phyloP scores from a whole-genome alignment of 768 basidiomycete species.

The Rhodotorula paludigena region DNA sequence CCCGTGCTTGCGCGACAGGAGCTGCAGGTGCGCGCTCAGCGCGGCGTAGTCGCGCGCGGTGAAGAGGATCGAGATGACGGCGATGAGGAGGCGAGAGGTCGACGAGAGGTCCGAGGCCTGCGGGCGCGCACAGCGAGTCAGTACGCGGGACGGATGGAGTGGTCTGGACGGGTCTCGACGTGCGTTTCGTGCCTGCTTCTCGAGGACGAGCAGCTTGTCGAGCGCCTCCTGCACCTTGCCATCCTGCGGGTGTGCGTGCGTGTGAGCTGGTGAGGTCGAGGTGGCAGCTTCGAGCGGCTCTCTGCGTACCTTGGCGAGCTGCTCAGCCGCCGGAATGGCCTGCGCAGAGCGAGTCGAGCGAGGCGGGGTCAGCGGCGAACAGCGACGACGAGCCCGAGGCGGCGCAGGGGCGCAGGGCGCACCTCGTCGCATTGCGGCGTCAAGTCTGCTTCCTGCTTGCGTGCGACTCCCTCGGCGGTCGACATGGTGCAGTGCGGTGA shows the following conservation, averaged over 20 bases:
- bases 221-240: slow-evolving; percentile 70
- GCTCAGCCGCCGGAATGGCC: slow-evolving; percentile 29
- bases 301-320: slow-evolving; percentile 21
- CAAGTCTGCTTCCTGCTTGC: slow-evolving; percentile 34
- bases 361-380: background rate
- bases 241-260: slow-evolving; percentile 52
- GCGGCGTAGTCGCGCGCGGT: slow-evolving; percentile 58
- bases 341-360: slow-evolving; percentile 5
- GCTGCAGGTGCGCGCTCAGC: slow-evolving; percentile 53
- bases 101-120: slow-evolving; percentile 89
- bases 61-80: slow-evolving; percentile 67
- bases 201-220: slow-evolving; percentile 79
- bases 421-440: slow-evolving; percentile 36
- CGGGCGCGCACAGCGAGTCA: slow-evolving; percentile 1
- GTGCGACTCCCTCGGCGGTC: background rate
- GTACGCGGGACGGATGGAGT: too few species aligned
- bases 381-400: background rate
- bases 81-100: slow-evolving; percentile 77
- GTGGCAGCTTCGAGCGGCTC: too few species aligned
- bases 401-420: background rate
- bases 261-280: background rate
- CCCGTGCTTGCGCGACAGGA: slow-evolving; percentile 91
- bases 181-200: slow-evolving; percentile 96
- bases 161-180: slow-evolving; percentile 37
- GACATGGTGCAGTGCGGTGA: slow-evolving; percentile 8